Percentiles rank a stretch among this genome's conserved stretches.
Conservation (phyloP, 2,329 filamentous ascomycete species). For the Ceratocystis variospora region DNA sequence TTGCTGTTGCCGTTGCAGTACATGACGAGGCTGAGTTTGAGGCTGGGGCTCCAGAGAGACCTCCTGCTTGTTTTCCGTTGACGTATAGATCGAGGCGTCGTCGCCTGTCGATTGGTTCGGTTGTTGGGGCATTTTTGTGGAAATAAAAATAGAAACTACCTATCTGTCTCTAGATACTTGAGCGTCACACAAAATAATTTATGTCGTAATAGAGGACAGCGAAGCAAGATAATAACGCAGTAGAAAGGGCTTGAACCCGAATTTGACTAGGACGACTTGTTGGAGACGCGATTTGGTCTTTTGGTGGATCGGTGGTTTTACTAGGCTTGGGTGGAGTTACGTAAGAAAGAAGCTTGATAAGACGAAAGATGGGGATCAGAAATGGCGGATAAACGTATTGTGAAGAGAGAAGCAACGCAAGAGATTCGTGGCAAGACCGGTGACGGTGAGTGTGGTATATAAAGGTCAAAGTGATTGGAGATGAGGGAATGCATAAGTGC, state of each 20-base stretch:
- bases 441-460: background rate
- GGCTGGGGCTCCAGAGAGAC: background rate
- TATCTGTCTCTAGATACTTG: background rate
- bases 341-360: conserved; percentile 1
- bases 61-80: background rate
- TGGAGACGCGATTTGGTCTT: background rate
- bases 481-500: background rate
- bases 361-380: background rate
- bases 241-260: background rate
- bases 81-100: background rate
- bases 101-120: background rate
- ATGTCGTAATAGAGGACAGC: background rate
- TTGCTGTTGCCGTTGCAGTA: background rate
- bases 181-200: background rate
- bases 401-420: background rate
- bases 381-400: background rate
- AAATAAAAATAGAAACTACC: conserved; percentile 10
- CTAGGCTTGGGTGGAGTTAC: background rate
- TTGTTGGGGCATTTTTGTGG: conserved; percentile 2
- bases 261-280: background rate
- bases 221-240: background rate
- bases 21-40: background rate
- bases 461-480: background rate
- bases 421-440: background rate
- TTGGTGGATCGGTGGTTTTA: background rate